phyloP scores from a whole-genome alignment of 208 protist genomes.

The Trypanosomatidae sp. region DNA sequence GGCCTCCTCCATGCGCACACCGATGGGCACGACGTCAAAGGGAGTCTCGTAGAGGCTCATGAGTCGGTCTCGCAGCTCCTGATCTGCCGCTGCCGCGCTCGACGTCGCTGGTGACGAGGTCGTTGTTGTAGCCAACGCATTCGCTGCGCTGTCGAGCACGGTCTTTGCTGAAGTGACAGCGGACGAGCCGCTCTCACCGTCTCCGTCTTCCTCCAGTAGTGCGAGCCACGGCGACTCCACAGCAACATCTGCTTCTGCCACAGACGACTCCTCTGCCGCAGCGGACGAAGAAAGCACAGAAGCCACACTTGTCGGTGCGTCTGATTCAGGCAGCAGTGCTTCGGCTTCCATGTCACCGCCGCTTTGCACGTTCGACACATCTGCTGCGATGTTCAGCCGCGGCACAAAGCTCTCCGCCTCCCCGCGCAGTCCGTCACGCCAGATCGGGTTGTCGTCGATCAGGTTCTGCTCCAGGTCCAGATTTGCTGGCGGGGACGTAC shows the following conservation, averaged over 20 bases:
- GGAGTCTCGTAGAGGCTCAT: slow-evolving; percentile 79
- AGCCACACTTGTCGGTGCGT: too few species aligned
- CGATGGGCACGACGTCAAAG: slow-evolving; percentile 68
- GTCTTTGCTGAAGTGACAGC: background rate
- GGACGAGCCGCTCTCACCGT: background rate
- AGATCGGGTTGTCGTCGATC: slow-evolving; percentile 69
- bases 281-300: too few species aligned
- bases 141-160: too few species aligned
- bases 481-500: slow-evolving; percentile 45
- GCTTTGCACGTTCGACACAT: background rate
- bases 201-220: slow-evolving; percentile 35
- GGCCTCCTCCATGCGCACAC: slow-evolving; percentile 61
- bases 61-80: slow-evolving; percentile 19
- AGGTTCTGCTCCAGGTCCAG: slow-evolving; percentile 40
- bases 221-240: slow-evolving; percentile 46
- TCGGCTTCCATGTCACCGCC: too few species aligned
- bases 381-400: slow-evolving; percentile 8
- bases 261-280: too few species aligned
- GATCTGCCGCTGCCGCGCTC: too few species aligned
- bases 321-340: too few species aligned
- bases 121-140: background rate
- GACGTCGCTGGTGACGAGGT: background rate
- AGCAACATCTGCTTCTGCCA: too few species aligned
- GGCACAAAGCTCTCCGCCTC: background rate
- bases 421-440: background rate